Base-by-base conservation (phyloP, 2,329 filamentous ascomycete species). In the Coleophoma crateriformis region DNA sequence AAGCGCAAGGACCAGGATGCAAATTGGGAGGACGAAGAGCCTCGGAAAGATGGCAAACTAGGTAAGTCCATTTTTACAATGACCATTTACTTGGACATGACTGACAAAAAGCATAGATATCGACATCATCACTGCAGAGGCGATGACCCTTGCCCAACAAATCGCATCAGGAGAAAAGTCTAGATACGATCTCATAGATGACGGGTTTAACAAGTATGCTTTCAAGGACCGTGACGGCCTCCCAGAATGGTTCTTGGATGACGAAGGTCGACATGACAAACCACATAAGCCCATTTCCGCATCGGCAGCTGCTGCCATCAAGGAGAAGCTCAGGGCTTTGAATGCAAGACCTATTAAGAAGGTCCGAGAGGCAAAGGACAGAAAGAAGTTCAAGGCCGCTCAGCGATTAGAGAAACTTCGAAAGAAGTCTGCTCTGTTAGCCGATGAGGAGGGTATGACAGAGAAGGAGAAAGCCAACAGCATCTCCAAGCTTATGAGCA, bases 341-440 rank as follows among this genome's bases (percentile, higher is more conserved):
- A 97, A 99, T 67, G 94, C 92, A 7, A 84, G 94, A 33, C 94
- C 94, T 1, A 97, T 97, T 81, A 99, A 99, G 79, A 99, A 99
- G 76, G 94, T 99, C 33, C 87, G 88, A 60, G 94, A 99, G 71
- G 94, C 94, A 20, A 91, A 95, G 71, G 92, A 91, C 34, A 81
- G 94, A 52, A 99, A 99, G 84, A 97, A 96, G 75, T 86, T 96
- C 70, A 95, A 95, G 79, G 85, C 91, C 8, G 92, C 90, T 1
- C 88, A 95, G 70, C 80, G 82, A 50, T 72, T 99, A 32, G 94
- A 99, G 78, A 96, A 96, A 74, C 74, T 99, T 56, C 89, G 90
- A 74, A 96, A 95, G 83, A 99, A 99, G 79, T 89, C 84, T n/a
- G 91, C 95, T 37, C 72, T 95, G 61, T 72, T 99, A 46, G 86